Evolutionary conservation across 805 yeast species (phyloP), one percentile per base, ranked within the genome.

Genomic region (Brettanomyces nanus): DNA sequence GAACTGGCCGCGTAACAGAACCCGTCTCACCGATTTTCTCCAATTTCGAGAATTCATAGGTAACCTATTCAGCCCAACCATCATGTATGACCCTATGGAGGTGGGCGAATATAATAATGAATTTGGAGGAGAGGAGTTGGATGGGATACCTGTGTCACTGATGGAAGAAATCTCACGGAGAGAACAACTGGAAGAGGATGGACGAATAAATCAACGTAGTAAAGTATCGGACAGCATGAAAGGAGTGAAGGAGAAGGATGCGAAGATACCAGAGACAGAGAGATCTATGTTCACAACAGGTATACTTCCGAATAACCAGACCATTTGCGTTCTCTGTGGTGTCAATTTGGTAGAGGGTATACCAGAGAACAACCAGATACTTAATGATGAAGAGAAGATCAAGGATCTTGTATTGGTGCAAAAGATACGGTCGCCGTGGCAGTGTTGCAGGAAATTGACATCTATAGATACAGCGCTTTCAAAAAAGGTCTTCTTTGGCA

Each of bases 291-390:
- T 45, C 34, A 43, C 51, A 1, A 51, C 53, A 28, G 56, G 54
- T 3, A 53, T 66, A 21, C 54, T 62, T 0, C 52, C 56, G 13
- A 55, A 45, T n/a, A 61, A 62, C 25, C 57, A 64, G 9, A 65
- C 71, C 3, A 62, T 68, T 1, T 80, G 96, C 60, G 72, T 72
- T 23, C 58, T 81, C 20, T 86, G 96, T 61, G 89, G 86, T 1
- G 70, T 74, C 0, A 69, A 64, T 3, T 59, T 86, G n/a, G 92
- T 92, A 3, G 73, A 67, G 34, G 95, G 95, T 0, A 72, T 82
- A 4, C 83, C 86, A 0, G 62, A 52, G 1, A 73, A 66, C 14
- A 74, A 70, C 45, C 50, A 51, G 48, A 49, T 28, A 50, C 29
- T 40, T 3, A 35, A 30, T 1, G 52, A 46, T 28, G 37, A 34